Percentiles rank a stretch among this genome's conserved stretches.
phyloP scores from a whole-genome alignment of 2,329 filamentous ascomycete genomes.

The Aspergillus aculeatinus region DNA sequence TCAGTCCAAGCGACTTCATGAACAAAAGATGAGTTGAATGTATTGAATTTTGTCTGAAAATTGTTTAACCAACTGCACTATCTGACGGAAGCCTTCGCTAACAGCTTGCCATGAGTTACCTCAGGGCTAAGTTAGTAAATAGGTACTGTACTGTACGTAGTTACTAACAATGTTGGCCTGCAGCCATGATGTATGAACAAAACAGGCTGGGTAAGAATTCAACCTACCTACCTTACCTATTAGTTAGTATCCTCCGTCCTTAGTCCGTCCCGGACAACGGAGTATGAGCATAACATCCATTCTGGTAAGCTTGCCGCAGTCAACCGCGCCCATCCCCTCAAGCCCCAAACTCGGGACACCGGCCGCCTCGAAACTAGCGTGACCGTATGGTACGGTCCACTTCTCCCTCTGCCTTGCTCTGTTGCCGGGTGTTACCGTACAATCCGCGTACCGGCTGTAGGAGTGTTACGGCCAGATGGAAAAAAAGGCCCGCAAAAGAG shows the following conservation, averaged over 20 bases:
- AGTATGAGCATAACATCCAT: conserved; percentile 16
- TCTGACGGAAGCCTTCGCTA: too few relatives aligned
- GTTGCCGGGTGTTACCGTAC: conserved; percentile 22
- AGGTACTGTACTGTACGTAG: too few relatives aligned
- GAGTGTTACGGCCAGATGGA: conserved; percentile 34
- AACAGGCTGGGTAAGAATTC: neutral
- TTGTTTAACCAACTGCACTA: too few relatives aligned
- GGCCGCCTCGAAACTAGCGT: conserved; percentile 25
- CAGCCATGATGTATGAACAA: too few relatives aligned
- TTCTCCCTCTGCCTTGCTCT: conserved; percentile 12
- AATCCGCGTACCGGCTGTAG: conserved; percentile 31
- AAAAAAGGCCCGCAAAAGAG: conserved; percentile 36
- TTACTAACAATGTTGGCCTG: too few relatives aligned
- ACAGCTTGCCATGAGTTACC: too few relatives aligned
- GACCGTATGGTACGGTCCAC: conserved; percentile 25
- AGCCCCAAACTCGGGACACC: conserved; percentile 23
- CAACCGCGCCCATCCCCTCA: conserved; percentile 5
- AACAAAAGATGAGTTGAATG: neutral
- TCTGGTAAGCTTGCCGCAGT: conserved; percentile 8
- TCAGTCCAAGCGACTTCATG: neutral
- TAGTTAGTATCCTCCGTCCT: neutral
- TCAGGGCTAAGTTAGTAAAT: too few relatives aligned
- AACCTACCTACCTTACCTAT: too few relatives aligned
- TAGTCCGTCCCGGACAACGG: conserved; percentile 18
- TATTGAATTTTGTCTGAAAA: too few relatives aligned